Evolutionary conservation across 768 basidiomycete species (phyloP).

Genomic region (Solioccasus polychromus): DNA sequence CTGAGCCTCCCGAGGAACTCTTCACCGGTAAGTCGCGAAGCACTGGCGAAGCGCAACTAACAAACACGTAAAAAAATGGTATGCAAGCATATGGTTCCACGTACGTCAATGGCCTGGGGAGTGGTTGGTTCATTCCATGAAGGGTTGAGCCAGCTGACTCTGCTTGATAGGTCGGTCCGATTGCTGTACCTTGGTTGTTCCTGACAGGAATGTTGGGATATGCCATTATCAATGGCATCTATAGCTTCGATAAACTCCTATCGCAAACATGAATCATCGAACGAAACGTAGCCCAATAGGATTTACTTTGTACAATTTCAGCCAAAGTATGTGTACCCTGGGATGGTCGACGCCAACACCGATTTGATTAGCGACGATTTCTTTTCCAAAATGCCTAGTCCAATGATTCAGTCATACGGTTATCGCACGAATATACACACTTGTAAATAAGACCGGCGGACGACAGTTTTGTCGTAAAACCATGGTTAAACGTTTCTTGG

Average conservation of each 20-base stretch:
- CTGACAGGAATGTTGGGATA: conserved; percentile 73
- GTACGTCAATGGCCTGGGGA: conserved; percentile 68
- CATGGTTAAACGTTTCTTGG: conserved; percentile 82
- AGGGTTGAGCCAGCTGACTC: conserved; percentile 84
- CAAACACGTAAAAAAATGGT: conserved; percentile 6
- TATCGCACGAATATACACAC: conserved; percentile 40
- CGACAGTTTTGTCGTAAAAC: conserved; percentile 84
- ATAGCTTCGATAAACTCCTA: conserved; percentile 94
- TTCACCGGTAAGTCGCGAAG: conserved; percentile 76
- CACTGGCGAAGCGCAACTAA: conserved; percentile 71
- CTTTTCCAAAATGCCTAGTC: conserved; percentile 80
- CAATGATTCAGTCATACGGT: conserved; percentile 3
- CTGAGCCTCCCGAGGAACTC: conserved; percentile 81
- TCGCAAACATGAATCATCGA: conserved; percentile 3
- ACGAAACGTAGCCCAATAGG: not conserved
- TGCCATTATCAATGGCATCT: conserved; percentile 94
- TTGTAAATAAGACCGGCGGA: conserved; percentile 96
- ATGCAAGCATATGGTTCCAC: conserved; percentile 25
- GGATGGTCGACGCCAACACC: conserved; percentile 51
- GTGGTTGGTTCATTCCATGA: conserved; percentile 84
- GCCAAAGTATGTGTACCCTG: conserved; percentile 73
- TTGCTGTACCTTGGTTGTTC: conserved; percentile 68
- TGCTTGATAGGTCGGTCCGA: conserved; percentile 79
- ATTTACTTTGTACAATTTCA: conserved; percentile 81
- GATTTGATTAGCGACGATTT: conserved; percentile 69